A percentile compares a stretch with the other conserved stretches of the same genome.
Conservation (phyloP, 345 rosid species). For the Bruguiera sexangula region DNA sequence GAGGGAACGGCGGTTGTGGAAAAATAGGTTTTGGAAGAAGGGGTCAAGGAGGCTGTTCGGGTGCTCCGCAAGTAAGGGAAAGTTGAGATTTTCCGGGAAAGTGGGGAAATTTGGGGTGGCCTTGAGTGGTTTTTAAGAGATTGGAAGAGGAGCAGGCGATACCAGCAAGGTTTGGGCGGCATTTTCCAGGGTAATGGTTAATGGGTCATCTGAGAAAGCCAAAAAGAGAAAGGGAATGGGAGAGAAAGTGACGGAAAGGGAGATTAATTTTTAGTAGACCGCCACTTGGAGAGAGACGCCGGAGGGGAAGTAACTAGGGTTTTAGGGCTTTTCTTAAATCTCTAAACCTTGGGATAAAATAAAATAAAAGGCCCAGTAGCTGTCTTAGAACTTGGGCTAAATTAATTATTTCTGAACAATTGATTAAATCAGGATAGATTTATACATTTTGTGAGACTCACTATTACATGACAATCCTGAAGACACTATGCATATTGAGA, state of each 20-base stretch:
- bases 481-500: too few species aligned
- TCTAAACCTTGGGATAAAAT: not conserved
- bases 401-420: too few species aligned
- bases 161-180: slow-evolving; percentile 13
- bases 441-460: too few species aligned
- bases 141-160: slow-evolving; percentile 18
- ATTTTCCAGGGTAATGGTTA: not conserved
- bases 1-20: slow-evolving; percentile 29
- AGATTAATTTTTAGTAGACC: not conserved
- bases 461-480: too few species aligned
- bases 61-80: slow-evolving; percentile 15
- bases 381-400: too few species aligned
- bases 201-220: slow-evolving; percentile 6
- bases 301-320: not conserved
- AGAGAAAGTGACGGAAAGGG: not conserved
- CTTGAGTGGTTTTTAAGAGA: slow-evolving; percentile 12
- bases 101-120: not conserved
- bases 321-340: not conserved
- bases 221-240: not conserved
- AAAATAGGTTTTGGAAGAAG: slow-evolving; percentile 36
- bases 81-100: slow-evolving; percentile 16
- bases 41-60: slow-evolving; percentile 26
- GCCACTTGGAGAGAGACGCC: too few species aligned
- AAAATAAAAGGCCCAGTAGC: too few species aligned
- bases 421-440: too few species aligned